Evolutionary conservation across 345 rosid genomes (phyloP).

Genomic region (Arabidopsis arenosa): DNA sequence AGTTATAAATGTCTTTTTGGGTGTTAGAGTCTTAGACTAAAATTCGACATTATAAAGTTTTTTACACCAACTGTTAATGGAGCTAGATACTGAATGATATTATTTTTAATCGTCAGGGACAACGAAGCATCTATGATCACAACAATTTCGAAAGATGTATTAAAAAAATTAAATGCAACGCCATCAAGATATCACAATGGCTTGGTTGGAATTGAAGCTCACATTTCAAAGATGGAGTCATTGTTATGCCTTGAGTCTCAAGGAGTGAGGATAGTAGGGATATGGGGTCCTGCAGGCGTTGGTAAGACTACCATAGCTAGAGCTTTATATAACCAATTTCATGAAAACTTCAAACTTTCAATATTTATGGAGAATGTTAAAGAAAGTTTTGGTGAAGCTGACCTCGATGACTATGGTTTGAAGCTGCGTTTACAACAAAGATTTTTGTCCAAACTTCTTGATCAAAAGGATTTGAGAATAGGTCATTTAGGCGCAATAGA

Average conservation of each 20-base stretch:
- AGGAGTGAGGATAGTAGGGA: neutral
- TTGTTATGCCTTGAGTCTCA: neutral
- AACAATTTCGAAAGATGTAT: neutral
- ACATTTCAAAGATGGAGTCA: neutral
- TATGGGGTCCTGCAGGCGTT: neutral
- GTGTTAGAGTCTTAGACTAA: too few relatives aligned
- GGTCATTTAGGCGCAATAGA: neutral
- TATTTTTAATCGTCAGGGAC: neutral
- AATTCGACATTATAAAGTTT: too few relatives aligned
- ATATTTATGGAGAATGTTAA: neutral
- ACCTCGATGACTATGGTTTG: neutral
- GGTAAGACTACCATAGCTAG: slow-evolving; percentile 3
- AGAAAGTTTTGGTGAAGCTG: neutral
- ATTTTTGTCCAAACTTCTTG: neutral
- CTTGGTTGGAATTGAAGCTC: slow-evolving; percentile 1
- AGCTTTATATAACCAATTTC: neutral
- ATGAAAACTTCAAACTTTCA: neutral
- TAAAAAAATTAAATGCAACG: neutral
- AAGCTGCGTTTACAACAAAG: neutral
- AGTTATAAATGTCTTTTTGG: too few relatives aligned
- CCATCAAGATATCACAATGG: neutral
- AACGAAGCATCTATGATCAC: neutral
- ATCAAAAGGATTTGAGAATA: neutral
- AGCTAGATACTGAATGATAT: neutral
- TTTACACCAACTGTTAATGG: too few relatives aligned